Evolutionary conservation across 495 filamentous ascomycete genomes (phyloP), one percentile per base, ranked within the genome.

Genomic region (Podospora pseudoanserina): DNA sequence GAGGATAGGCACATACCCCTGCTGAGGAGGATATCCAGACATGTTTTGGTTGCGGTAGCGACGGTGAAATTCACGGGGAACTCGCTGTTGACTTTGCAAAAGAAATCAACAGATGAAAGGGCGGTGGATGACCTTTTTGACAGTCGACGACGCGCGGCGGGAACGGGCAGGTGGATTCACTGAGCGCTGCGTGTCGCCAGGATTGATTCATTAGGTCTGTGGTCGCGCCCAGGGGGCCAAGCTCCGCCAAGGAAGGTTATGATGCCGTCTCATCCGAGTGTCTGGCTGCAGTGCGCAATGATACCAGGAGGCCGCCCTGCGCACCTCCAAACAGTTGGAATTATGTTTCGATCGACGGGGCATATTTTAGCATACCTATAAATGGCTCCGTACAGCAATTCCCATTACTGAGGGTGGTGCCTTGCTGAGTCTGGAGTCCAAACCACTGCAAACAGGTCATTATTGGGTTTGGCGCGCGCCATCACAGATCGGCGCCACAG

Each of bases 21-120:
- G 28, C 18, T 63, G 61, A 39, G 61, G 61, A 39, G 61, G 61
- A 49, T 63, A 63, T 39, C 20, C 16, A 11, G 61, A 63, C 61
- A 63, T 63, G 30, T 34, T 63, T 23, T n/a, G 61, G 19, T 49
- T 49, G 39, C 2, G 39, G 39, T 39, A 11, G 61, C 34, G 61
- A 63, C 20, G 32, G 9, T 11, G 0, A 32, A 9, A 18, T 62
- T 62, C 9, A 49, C 15, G 39, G 39, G 39, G 13, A 49, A 18
- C 39, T 49, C 39, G 39, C 5, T 49, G 39, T 49, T 49, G 39
- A 49, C 39, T 49, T 49, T 49, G 39, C 39, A 49, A 49, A 49
- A 49, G 39, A 2, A 49, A 49, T 49, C 39, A 49, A 49, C 39
- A 49, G 39, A 49, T 49, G 2, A 49, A 49, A 49, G 39, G 39